Evolutionary conservation across 345 rosid species (phyloP), one percentile per base, ranked within the genome.

Genomic region (Gossypium ekmanianum): DNA sequence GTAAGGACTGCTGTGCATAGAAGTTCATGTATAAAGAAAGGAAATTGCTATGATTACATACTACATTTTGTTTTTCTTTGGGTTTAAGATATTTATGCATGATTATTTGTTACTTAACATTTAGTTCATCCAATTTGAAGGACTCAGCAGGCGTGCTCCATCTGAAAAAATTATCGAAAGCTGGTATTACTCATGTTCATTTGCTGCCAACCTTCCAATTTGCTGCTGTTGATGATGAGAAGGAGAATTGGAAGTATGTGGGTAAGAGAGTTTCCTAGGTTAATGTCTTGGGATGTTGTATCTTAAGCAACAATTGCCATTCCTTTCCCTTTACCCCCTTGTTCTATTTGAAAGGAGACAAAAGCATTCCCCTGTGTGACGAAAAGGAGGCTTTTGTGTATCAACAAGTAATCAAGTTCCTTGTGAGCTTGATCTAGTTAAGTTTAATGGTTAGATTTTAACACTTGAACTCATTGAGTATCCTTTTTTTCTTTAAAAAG

Each of bases 181-280:
- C 98, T 81, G 98, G 98, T 75, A 80, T 94, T 74, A 89, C 90
- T 81, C 98, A 94, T 78, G 79, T 94, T 75, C 98, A 94, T 80
- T 84, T 92, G 81, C 88, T 94, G 79, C 98, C 98, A 14, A 80
- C 91, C 79, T 92, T 83, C 82, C 98, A 94, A 76, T 94, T 94
- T 81, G 97, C 85, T 75, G 94, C 82, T 75, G 94, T 94, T 80
- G 94, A 87, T 65, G 98, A 92, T 56, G 85, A 84, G 80, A 94
- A 88, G 79, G 87, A 88, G 83, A 92, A 91, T 1, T 94, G 98
- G 98, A 88, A 88, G 89, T 71, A 44, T 76, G 84, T 87, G 50
- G 98, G 98, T 92, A 87, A 79, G 84, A 43, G 41, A 20, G 14
- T 75, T 63, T 73, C 48, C 63, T 11, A 29, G 29, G 44, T 68